Conservation (phyloP, 2,329 filamentous ascomycete genomes). For the Biscogniauxia mediterranea region DNA sequence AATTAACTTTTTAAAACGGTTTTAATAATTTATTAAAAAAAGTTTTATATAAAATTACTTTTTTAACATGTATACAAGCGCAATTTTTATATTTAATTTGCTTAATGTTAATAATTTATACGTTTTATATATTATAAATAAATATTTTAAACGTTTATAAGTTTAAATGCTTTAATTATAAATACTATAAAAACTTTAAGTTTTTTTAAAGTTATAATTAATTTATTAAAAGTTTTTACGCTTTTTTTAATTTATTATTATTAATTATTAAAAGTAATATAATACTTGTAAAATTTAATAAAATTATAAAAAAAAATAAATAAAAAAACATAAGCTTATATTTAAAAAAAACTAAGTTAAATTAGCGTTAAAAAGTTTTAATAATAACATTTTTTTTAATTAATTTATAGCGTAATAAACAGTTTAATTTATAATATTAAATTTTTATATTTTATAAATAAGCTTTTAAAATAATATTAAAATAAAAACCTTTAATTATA, state of each 20-base stretch:
- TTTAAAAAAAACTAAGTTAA: not conserved
- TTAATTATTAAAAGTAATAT: not conserved
- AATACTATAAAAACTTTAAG: not conserved
- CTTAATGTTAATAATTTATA: not conserved
- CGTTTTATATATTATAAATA: not conserved
- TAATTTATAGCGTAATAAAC: not conserved
- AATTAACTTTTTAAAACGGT: not conserved
- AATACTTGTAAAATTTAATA: not conserved
- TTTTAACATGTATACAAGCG: not conserved
- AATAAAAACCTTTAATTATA: not conserved
- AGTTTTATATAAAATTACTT: not conserved
- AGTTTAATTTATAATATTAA: not conserved
- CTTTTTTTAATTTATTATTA: not conserved
- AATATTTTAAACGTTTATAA: not conserved
- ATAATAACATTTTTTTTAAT: not conserved
- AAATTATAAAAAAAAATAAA: not conserved
- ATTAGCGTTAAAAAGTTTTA: not conserved
- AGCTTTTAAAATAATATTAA: conserved; percentile 1
- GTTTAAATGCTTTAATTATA: not conserved
- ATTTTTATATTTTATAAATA: not conserved
- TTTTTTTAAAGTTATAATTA: not conserved
- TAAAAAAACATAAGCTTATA: not conserved
- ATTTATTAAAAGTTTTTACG: not conserved
- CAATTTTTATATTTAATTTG: not conserved
- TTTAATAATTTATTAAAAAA: not conserved